phyloP scores from a whole-genome alignment of 805 yeast genomes.

The Teunomyces atbi region DNA sequence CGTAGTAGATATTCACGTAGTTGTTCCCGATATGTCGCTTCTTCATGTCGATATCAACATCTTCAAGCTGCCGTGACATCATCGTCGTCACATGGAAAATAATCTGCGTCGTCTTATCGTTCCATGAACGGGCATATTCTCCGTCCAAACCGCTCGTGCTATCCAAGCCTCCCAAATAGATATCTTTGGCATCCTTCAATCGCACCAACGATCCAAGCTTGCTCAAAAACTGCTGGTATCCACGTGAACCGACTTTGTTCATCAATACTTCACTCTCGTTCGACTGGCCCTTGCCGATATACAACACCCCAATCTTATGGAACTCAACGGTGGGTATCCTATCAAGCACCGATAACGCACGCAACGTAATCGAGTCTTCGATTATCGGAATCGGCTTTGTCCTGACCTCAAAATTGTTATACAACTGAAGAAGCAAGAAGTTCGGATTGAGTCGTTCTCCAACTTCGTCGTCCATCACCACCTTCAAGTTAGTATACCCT shows the following conservation, averaged over 20 bases:
- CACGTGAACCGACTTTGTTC: constrained; percentile 62
- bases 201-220: constrained; percentile 60
- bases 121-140: constrained; percentile 69
- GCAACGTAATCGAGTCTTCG: constrained; percentile 44
- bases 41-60: constrained; percentile 52
- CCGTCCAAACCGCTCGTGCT: constrained; percentile 71
- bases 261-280: constrained; percentile 62
- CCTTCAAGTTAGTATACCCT: constrained; percentile 50
- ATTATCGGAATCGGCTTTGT: constrained; percentile 51
- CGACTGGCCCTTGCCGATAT: constrained; percentile 66
- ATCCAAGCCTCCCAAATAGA: constrained; percentile 78
- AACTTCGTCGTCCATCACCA: constrained; percentile 35
- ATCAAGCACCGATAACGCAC: constrained; percentile 62
- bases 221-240: constrained; percentile 58
- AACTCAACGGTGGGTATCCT: constrained; percentile 75
- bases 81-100: constrained; percentile 78
- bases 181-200: constrained; percentile 50
- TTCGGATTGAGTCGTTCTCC: constrained; percentile 33
- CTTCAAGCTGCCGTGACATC: constrained; percentile 56
- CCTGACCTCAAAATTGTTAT: constrained; percentile 34
- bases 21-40: constrained; percentile 87
- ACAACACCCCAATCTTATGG: constrained; percentile 75
- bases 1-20: constrained; percentile 76
- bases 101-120: constrained; percentile 66
- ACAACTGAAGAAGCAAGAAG: constrained; percentile 50